Base-by-base conservation (phyloP, 2,329 filamentous ascomycete species). In the Ilyonectria robusta region DNA sequence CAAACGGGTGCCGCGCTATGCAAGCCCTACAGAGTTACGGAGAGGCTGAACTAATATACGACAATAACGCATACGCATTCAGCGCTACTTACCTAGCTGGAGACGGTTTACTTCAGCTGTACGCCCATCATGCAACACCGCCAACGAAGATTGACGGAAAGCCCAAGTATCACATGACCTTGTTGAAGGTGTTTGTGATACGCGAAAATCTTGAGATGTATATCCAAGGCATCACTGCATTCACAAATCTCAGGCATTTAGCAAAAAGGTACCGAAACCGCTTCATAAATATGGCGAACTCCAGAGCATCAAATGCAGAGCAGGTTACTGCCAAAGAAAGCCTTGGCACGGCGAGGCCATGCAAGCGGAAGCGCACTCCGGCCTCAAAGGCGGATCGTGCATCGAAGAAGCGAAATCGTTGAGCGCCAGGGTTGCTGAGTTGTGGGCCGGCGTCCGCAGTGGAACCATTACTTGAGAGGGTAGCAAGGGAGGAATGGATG, bases 141-240 rank as follows among this genome's bases (percentile, higher is more conserved):
- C 78, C 81, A 50, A 68, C 62, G 11, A 71, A n/a, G 19, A 66
- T 75, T 51, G 77, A 69, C 67, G 76, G 66, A 72, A 78, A 53
- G 51, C 79, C 78, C 7, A 77, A 79, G 70, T 85, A 84, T 72
- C 74, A 83, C 56, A 85, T 83, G 79, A 82, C 79, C 7, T 69
- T 78, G 62, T 7, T 83, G 3, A 63, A 67, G 0, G 57, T 17
- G 1, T 83, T 47, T 31, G 62, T 2, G 2, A 62, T 84, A 69
- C 81, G n/a, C 1, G 1, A 75, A 0, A 63, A 70, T 51, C 29
- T 51, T 4, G 70, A 82, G 3, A 71, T 56, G 2, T 84, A 82
- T 63, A 54, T 72, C 15, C 9, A 77, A 59, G 83, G 81, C n/a
- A 77, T 74, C 8, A 75, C 75, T 4, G 79, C 79, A 55, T 81